Base-by-base conservation (phyloP, 495 filamentous ascomycete genomes). In the Sordaria brevicollis region DNA sequence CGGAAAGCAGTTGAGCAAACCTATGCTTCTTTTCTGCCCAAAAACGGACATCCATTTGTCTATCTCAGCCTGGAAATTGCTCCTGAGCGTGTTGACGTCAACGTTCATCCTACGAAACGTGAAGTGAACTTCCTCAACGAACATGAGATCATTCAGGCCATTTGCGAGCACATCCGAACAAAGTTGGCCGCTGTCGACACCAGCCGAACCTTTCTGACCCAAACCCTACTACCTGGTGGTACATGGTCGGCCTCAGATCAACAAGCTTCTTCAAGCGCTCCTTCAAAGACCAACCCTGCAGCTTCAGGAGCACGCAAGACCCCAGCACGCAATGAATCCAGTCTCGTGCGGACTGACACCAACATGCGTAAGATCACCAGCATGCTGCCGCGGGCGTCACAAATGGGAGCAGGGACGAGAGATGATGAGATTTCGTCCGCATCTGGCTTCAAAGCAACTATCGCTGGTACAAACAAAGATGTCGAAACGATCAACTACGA, bases 71-170 rank as follows among this genome's bases (percentile, higher is more conserved):
- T 99, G 1, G 92, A 97, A 69, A 94, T 99, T 71, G 94, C 98
- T 70, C 95, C 96, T 9, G 87, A 91, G 41, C 87, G 94, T 15
- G 93, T 99, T 3, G 96, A 99, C 79, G 96, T 99, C 75, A 99
- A 99, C 75, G 89, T 99, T 0, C 96, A 99, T 77, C 96, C 96
- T 5, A 98, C 96, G 3, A 99, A 99, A 77, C 87, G 94, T 66
- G 96, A 99, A 78, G 96, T 99, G 35, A 96, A 98, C 76, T 98
- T 99, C 77, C 85, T 99, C 4, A 97, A 98, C 72, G 96, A 99
- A 77, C 96, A 98, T 73, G 95, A 98, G 73, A 96, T 98, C 68
- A 91, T 97, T 70, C 93, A 97, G 74, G 87, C 85, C 65, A 89
- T 99, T 35, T 97, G 93, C 80, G 86, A 89, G 70, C 89, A 92